Evolutionary conservation across 768 basidiomycete genomes (phyloP), one percentile per base, ranked within the genome.

Genomic region (Suillus lakei): DNA sequence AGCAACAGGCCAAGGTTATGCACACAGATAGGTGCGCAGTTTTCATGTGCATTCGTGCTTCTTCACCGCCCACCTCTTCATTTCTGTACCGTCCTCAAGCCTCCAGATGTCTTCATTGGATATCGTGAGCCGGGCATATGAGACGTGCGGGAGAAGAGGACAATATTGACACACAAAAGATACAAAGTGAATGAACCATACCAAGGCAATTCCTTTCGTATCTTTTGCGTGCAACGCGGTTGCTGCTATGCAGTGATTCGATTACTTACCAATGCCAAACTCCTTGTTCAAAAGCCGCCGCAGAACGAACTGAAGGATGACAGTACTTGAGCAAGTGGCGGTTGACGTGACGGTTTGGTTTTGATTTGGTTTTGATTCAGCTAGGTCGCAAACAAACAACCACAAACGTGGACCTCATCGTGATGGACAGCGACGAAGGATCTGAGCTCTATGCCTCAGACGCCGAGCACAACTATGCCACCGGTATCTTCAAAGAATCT

Each of bases 401-500:
- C 6, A 12, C 12, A 54, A 54, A 54, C 21, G n/a, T n/a, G 21
- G 6, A 32, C 34, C 55, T 38, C 58, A 54, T 41, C 36, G 28
- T 48, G 30, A 68, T 66, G 65, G 67, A 68, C 62, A 66, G 65
- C 67, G 67, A 68, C 68, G 76, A 78, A 69, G 75, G 69, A 63
- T 73, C 69, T 10, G 75, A 78, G 70, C 63, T 54, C 61, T 71
- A 76, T 61, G 67, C 55, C 65, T 76, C 73, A 7, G 76, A 76
- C 68, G 56, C 70, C 64, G 75, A 76, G 65, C 74, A 68, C 44
- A 65, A 30, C 7, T 30, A 56, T 38, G 15, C 61, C 3, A 38
- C 61, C 23, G 38, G 18, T 23, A 58, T 56, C 26, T 38, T 62
- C 63, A 12, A 65, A 62, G 28, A 39, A 62, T 38, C 61, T 62